Evolutionary conservation across 2,329 filamentous ascomycete genomes (phyloP), one percentile per base, ranked within the genome.

Genomic region (Fusarium scirpi): DNA sequence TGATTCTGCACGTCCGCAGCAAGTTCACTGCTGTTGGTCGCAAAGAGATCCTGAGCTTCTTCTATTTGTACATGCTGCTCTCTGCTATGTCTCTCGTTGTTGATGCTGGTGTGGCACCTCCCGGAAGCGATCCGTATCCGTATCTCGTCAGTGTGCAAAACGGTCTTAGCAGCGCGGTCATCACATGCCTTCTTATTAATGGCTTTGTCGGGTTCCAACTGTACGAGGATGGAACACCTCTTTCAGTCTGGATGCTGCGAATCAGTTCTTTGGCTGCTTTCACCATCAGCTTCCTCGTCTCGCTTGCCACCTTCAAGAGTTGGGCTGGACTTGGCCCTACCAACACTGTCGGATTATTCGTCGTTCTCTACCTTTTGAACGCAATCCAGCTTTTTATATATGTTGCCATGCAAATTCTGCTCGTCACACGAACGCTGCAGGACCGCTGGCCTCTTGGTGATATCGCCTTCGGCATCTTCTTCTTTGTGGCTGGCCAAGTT

Each of bases 131-230:
- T 4, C 88, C 93, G 1, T 98, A 94, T 76, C 92, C 94, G 0
- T 99, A 97, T 84, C 98, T 99, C 77, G 92, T 93, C 70, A 92
- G 94, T 13, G 89, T 92, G 8, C 96, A 99, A 77, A 91, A 91
- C 69, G 96, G 95, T 16, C 85, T 99, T 56, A 85, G 90, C 24
- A 97, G 94, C 38, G 93, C 96, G 1, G 87, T 97, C 29, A 91
- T 96, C 78, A 95, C 94, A 27, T 97, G 92, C 79, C 85, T 99
- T 59, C 84, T 98, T 75, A 94, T 99, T 85, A 98, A 98, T 80
- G 96, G 96, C 45, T 99, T 99, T 77, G 95, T 99, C 57, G 96
- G 96, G 34, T 99, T 99, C 82, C 96, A 98, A 82, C 86, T 99
- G 15, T 99, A 99, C 80, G 96, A 99, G 81, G 96, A 99, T 76